Evolutionary conservation across 108 stramenopile species (phyloP), one percentile per base, ranked within the genome.

Genomic region (Cyclotella choctawhatcheeana): DNA sequence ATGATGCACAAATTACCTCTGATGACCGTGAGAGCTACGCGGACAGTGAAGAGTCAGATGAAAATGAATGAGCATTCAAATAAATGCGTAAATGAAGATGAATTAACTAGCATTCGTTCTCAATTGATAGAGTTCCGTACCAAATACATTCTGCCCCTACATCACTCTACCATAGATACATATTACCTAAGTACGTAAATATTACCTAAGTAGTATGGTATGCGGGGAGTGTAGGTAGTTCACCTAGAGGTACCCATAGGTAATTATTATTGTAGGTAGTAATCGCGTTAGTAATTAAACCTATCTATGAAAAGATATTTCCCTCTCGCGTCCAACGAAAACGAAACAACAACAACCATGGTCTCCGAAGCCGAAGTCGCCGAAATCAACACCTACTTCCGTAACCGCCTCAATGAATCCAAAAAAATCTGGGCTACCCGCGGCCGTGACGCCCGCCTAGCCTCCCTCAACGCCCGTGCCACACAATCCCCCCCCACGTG

Each of bases 361-460:
- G 71, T 74, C 16, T 67, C 82, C 70, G 18, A 69, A 51, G 74
- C 72, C 29, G 73, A 83, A 66, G 40, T 78, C 69, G 68, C 66
- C 62, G 82, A 83, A 60, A 78, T 83, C 74, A 83, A 78, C 73
- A 70, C 77, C 67, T 83, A 79, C 74, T 83, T 83, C 86, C 83
- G 82, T 58, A 79, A 86, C 71, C 84, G 85, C 69, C 81, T 91
- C 81, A 86, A 79, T 47, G 86, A 88, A 75, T 83, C 85, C 64
- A 85, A 88, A 67, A 88, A 84, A 35, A 86, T 83, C 55, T 89
- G 86, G 85, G 75, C 87, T 34, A 76, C 84, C 32, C 88, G 91
- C 56, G 88, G 88, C 22, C 71, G 74, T 24, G 88, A 86, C 27
- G 90, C 85, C 14, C 83, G 90, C 26, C 72, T 88, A 52, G 87